A percentile compares a stretch with the other conserved stretches of the same genome.
These are phyloP conservation scores for Coix lacrymajobi DNA, from an alignment of 176 grass and related monocot species.

Conservation along the genomic window DNA sequence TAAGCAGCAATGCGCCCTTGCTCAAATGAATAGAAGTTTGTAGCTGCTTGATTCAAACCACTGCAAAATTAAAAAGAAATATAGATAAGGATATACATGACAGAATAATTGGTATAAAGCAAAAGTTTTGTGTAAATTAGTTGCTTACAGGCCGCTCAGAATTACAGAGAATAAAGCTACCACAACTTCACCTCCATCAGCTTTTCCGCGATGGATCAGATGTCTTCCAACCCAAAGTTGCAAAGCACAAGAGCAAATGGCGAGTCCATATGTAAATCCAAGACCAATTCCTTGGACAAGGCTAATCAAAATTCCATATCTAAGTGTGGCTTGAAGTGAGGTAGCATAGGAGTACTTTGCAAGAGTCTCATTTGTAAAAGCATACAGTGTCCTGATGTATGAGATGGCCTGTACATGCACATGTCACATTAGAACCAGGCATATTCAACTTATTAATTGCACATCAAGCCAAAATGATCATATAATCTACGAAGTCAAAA, in stretches of 20 bases:
- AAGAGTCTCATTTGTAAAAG: constrained; percentile 96
- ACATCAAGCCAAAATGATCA: not conserved
- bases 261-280: constrained; percentile 98
- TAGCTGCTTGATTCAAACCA: constrained; percentile 98
- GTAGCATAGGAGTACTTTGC: constrained; percentile 99
- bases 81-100: constrained; percentile 1
- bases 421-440: not conserved
- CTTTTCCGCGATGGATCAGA: constrained; percentile 66
- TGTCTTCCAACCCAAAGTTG: constrained; percentile 96
- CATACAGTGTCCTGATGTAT: constrained; percentile 85
- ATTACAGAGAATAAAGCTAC: constrained; percentile 95
- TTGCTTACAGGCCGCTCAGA: constrained; percentile 93
- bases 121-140: not conserved
- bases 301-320: constrained; percentile 99
- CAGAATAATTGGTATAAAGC: not conserved
- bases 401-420: constrained; percentile 66
- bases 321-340: constrained; percentile 91
- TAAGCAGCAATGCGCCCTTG: constrained; percentile 98
- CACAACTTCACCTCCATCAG: constrained; percentile 92
- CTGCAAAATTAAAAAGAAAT: constrained; percentile 36
- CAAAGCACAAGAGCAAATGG: constrained; percentile 94
- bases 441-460: constrained; percentile 13
- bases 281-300: constrained; percentile 98
- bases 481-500: not conserved
- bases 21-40: constrained; percentile 99